Percentiles rank a stretch among this genome's conserved stretches.
phyloP scores from a whole-genome alignment of 75 land plant genomes.

The Pinus albicaulis region DNA sequence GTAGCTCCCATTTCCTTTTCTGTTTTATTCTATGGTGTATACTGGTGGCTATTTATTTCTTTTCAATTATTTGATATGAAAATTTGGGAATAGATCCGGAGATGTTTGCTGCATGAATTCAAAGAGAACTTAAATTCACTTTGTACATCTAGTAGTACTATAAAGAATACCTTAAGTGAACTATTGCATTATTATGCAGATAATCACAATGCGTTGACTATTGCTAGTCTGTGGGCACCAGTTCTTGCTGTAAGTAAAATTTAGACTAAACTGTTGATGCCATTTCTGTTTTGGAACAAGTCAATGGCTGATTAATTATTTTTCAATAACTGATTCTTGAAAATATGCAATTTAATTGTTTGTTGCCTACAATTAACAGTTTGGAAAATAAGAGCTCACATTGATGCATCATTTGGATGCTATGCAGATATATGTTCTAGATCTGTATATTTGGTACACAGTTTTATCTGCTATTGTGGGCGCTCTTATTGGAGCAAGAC shows the following conservation, averaged over 20 bases:
- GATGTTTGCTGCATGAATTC: background rate
- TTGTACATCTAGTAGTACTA: background rate
- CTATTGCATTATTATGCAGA: constrained; percentile 39
- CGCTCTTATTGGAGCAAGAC: constrained; percentile 84
- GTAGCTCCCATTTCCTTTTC: background rate
- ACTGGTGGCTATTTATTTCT: background rate
- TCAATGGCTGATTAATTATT: background rate
- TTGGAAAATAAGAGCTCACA: background rate
- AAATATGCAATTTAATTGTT: background rate
- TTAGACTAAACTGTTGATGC: background rate
- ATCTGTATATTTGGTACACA: constrained; percentile 83
- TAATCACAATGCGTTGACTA: constrained; percentile 87
- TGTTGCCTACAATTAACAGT: background rate
- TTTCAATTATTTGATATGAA: background rate
- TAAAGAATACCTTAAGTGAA: too few species aligned
- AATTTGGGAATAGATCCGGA: background rate
- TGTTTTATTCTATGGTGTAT: background rate
- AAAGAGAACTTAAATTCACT: background rate
- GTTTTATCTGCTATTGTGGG: constrained; percentile 78
- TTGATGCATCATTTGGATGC: background rate
- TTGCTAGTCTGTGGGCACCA: constrained; percentile 88
- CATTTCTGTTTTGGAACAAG: background rate
- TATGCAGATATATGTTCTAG: constrained; percentile 85
- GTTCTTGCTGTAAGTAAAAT: constrained; percentile 60
- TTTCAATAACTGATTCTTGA: background rate